Conservation (phyloP, 2,329 filamentous ascomycete genomes). For the Diplodia seriata region DNA sequence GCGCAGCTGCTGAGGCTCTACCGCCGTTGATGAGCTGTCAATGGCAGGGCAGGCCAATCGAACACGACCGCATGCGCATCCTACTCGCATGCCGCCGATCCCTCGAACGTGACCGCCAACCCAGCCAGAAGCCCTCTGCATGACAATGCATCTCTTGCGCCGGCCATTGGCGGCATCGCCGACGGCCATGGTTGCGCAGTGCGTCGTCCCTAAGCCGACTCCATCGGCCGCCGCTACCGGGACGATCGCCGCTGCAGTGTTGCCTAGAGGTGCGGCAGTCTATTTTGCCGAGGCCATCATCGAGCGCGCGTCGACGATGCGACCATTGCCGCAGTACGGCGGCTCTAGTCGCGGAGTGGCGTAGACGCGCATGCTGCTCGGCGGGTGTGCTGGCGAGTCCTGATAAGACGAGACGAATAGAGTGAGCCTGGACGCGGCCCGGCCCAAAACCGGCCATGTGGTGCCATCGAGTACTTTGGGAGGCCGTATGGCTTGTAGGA, state of each 20-base stretch:
- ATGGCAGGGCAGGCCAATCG: conserved; percentile 30
- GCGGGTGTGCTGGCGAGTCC: conserved; percentile 22
- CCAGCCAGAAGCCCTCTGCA: conserved; percentile 17
- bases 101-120: conserved; percentile 26
- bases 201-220: conserved; percentile 15
- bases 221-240: conserved; percentile 17
- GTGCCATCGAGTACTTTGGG: conserved; percentile 8
- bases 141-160: conserved; percentile 30
- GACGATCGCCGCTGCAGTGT: conserved; percentile 28
- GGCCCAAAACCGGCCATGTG: conserved; percentile 14
- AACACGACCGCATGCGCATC: conserved; percentile 26
- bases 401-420: conserved; percentile 28
- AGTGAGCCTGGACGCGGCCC: not conserved
- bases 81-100: conserved; percentile 28
- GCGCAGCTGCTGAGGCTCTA: conserved; percentile 24
- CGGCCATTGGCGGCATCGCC: conserved; percentile 24
- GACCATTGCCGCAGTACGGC: conserved; percentile 15
- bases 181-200: conserved; percentile 11
- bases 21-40: conserved; percentile 30
- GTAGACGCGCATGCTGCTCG: conserved; percentile 8
- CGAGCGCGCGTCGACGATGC: conserved; percentile 7
- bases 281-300: conserved; percentile 1
- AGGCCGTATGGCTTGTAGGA: conserved; percentile 5
- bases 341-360: conserved; percentile 17
- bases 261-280: conserved; percentile 20